These are phyloP conservation scores for Dichotomopilus funicola DNA, from an alignment of 2,329 filamentous ascomycete genomes.

Conservation along the genomic window DNA sequence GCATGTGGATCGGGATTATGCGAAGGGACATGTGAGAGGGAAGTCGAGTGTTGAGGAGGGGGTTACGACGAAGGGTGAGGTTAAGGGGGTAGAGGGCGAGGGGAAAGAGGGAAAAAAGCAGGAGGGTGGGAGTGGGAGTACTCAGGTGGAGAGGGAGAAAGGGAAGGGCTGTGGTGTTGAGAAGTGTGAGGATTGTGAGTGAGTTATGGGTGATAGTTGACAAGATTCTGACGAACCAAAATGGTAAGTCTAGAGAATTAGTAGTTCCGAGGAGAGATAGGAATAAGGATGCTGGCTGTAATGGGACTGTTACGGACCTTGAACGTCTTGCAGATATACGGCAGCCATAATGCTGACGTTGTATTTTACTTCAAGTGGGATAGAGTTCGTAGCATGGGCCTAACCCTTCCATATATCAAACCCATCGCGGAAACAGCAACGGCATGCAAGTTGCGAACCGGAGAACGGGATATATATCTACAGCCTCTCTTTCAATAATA, in stretches of 20 bases:
- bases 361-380: no score
- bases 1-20: slow-evolving; percentile 61
- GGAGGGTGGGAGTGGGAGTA: neutral
- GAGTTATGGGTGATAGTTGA: neutral
- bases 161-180: slow-evolving; percentile 2
- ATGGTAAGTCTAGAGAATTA: neutral
- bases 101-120: slow-evolving; percentile 1
- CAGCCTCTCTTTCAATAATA: no score
- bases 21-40: slow-evolving; percentile 3
- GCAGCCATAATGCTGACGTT: no score
- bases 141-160: neutral
- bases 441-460: no score
- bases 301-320: no score
- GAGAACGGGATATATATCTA: no score
- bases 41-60: neutral
- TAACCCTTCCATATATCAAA: no score
- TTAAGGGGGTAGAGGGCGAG: neutral
- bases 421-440: no score
- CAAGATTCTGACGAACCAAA: neutral
- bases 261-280: no score
- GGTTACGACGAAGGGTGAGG: neutral
- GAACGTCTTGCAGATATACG: no score
- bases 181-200: slow-evolving; percentile 34
- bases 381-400: no score
- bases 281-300: no score